A percentile compares a stretch with the other conserved stretches of the same genome.
Conservation (phyloP, 305 asterid species). For the Andrographis paniculata region DNA sequence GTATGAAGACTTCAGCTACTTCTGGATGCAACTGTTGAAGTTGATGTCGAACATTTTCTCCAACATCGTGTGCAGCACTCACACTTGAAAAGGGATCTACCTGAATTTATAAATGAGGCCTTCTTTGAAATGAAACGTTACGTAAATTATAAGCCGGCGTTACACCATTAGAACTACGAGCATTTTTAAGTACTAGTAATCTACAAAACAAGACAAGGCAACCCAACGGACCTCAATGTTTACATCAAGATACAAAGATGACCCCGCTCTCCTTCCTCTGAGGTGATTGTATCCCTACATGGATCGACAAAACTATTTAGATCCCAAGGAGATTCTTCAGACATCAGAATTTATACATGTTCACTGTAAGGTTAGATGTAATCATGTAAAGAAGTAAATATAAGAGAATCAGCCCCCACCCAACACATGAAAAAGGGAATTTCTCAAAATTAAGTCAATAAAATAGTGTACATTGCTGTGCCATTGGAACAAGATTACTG, state of each 20-base stretch:
- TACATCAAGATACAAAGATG: conserved; percentile 85
- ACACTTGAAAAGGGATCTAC: conserved; percentile 95
- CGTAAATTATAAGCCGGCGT: not conserved
- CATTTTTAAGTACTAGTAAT: not conserved
- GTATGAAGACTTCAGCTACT: conserved; percentile 88
- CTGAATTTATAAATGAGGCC: conserved; percentile 29
- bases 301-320: conserved; percentile 14
- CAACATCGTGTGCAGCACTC: conserved; percentile 87
- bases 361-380: too few species aligned
- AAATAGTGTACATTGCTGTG: too few species aligned
- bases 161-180: not conserved
- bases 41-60: conserved; percentile 62
- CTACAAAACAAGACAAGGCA: conserved; percentile 6
- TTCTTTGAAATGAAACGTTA: not conserved
- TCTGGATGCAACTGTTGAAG: conserved; percentile 71
- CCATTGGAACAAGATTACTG: too few species aligned
- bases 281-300: conserved; percentile 76
- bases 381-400: too few species aligned
- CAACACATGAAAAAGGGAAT: too few species aligned
- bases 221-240: conserved; percentile 56
- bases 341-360: too few species aligned
- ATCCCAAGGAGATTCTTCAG: not conserved
- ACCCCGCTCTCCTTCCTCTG: conserved; percentile 95
- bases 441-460: too few species aligned
- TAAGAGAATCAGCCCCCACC: too few species aligned